These are phyloP conservation scores for Elymus sibiricus DNA, from an alignment of 176 grass and related monocot species.

Conservation along the genomic window DNA sequence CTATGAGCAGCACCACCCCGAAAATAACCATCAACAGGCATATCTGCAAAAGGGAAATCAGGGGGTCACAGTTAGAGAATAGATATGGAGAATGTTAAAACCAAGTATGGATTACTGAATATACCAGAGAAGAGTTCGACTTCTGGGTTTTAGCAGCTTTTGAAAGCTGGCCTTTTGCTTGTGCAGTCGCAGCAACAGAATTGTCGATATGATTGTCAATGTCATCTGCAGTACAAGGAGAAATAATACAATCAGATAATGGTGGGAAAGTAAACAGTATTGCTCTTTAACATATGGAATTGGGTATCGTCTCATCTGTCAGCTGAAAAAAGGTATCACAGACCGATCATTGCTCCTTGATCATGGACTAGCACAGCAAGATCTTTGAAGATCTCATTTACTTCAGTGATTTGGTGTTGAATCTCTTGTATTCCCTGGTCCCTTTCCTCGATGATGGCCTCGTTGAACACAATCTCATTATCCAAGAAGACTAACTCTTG, in stretches of 20 bases:
- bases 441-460: conserved; percentile 92
- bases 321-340: neutral
- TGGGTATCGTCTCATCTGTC: neutral
- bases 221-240: conserved; percentile 52
- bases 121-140: conserved; percentile 88
- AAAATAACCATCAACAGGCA: conserved; percentile 94
- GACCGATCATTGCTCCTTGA: conserved; percentile 84
- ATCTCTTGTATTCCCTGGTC: conserved; percentile 93
- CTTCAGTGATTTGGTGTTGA: conserved; percentile 84
- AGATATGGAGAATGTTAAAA: neutral
- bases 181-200: conserved; percentile 47
- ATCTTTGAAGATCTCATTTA: conserved; percentile 96
- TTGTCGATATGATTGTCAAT: conserved; percentile 71
- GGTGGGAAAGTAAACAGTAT: neutral
- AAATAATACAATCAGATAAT: conserved; percentile 21
- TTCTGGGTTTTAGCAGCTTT: conserved; percentile 91
- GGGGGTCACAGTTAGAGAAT: neutral
- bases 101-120: neutral
- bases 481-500: conserved; percentile 83
- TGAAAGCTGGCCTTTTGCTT: conserved; percentile 75
- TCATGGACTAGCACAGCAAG: conserved; percentile 94
- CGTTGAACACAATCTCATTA: conserved; percentile 86
- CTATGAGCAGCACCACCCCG: conserved; percentile 88
- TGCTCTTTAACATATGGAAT: neutral
- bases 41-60: conserved; percentile 52